Evolutionary conservation across 108 stramenopile species (phyloP), one percentile per base, ranked within the genome.

Genomic region (Thalassiosira profunda): DNA sequence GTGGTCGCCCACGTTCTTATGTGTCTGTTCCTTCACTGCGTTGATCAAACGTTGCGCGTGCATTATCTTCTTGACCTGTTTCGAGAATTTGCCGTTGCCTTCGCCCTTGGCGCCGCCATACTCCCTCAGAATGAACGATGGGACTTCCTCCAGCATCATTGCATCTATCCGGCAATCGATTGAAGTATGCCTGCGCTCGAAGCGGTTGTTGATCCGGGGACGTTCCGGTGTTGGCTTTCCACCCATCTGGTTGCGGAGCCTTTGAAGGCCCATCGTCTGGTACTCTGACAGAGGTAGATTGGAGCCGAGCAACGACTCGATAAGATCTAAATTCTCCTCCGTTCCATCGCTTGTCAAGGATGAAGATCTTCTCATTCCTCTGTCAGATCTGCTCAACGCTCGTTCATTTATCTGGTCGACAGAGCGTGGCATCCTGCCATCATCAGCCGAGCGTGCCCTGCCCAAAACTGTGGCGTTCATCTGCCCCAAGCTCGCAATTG

Each of bases 121-220:
- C 41, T 68, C 67, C 23, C 41, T 68, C 18, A 45, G 31, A 29
- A 68, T 68, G 56, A 58, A 68, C 17, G 40, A 33, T 7, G 67
- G 67, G 0, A 68, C 53, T 34, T 68, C 56, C 26, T 51, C 63
- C 14, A 51, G 34, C 63, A 64, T 24, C 24, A 42, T 26, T 2
- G 29, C 8, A 28, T 37, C 23, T 15, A 51, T 5, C 18, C 44
- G 52, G 17, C 41, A 54, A 42, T 40, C 41, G 25, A 35, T 11
- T 17, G 55, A 18, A 12, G 67, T 45, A 28, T 68, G 67, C 17
- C 67, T 43, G 34, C 67, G 54, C 18, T 57, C 43, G 34, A 21
- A 8, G 0, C 52, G 52, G 17, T 1, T 38, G 18, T 60, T 25
- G 25, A 67, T 56, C 25, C 65, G 47, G 9, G 23, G 37, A n/a